Evolutionary conservation across 208 protist species (phyloP).

Genomic region (Herpetomonas tarakana): DNA sequence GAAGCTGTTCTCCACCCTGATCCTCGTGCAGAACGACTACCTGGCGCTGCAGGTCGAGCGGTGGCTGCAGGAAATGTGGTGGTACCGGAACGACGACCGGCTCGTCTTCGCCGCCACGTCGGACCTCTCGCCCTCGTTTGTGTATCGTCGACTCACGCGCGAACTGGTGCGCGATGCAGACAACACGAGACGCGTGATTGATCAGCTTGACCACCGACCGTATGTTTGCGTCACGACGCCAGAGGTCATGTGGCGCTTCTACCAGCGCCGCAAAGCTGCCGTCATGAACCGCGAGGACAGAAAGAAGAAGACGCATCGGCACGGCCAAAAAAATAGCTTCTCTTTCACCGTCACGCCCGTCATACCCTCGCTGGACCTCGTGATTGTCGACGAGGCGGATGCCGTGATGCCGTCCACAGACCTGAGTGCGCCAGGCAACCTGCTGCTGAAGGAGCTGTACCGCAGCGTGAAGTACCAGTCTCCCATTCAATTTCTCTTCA

Average conservation of each 20-base stretch:
- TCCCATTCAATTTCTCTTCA: constrained; percentile 85
- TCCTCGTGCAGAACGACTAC: constrained; percentile 74
- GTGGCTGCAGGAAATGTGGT: constrained; percentile 90
- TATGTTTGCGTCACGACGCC: constrained; percentile 84
- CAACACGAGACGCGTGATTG: constrained; percentile 24
- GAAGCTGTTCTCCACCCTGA: constrained; percentile 79
- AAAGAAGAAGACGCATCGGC: constrained; percentile 1
- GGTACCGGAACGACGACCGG: constrained; percentile 80
- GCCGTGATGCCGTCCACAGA: constrained; percentile 71
- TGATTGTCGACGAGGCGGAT: constrained; percentile 88
- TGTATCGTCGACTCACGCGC: constrained; percentile 76
- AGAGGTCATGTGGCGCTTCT: constrained; percentile 73
- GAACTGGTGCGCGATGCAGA: constrained; percentile 45
- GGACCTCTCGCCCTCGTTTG: constrained; percentile 39
- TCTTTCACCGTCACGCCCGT: constrained; percentile 73
- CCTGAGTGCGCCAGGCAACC: constrained; percentile 64
- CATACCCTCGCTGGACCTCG: constrained; percentile 68
- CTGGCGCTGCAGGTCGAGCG: constrained; percentile 76
- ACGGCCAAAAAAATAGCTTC: constrained; percentile 33
- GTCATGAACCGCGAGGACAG: constrained; percentile 41
- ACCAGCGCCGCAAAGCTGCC: constrained; percentile 37
- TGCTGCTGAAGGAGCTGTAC: constrained; percentile 82
- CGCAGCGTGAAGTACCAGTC: constrained; percentile 84
- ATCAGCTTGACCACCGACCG: constrained; percentile 61
- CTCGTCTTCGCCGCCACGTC: constrained; percentile 75